Evolutionary conservation across 2,329 filamentous ascomycete genomes (phyloP).

Genomic region (Shiraia bambusicola): DNA sequence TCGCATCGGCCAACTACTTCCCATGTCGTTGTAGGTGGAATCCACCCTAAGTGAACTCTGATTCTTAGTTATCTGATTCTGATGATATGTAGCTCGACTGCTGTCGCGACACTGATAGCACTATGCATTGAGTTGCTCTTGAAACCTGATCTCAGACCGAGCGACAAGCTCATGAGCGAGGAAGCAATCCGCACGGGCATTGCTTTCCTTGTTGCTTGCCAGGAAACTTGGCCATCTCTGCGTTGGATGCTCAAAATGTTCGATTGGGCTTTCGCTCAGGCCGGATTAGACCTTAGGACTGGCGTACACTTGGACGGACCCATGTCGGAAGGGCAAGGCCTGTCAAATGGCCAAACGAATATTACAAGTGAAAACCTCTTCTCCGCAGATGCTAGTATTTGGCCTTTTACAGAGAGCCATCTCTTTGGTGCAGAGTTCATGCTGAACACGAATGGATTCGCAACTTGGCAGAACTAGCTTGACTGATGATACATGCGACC

Average conservation of each 20-base stretch:
- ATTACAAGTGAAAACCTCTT: too few relatives aligned
- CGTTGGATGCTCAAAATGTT: too few relatives aligned
- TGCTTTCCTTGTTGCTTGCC: neutral
- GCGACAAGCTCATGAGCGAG: conserved; percentile 1
- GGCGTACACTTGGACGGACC: too few relatives aligned
- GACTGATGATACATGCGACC: neutral
- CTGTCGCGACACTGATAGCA: too few relatives aligned
- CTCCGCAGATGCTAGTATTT: too few relatives aligned
- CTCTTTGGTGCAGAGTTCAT: neutral
- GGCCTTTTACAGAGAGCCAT: neutral
- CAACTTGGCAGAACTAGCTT: neutral
- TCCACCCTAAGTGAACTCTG: neutral
- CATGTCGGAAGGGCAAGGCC: too few relatives aligned
- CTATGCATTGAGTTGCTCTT: neutral
- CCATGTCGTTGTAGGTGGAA: neutral
- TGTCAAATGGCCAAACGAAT: too few relatives aligned
- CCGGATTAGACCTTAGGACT: too few relatives aligned
- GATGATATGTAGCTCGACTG: too few relatives aligned
- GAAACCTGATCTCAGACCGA: neutral
- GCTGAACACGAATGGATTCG: neutral
- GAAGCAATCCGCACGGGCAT: neutral
- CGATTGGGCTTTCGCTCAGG: too few relatives aligned
- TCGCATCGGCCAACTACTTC: neutral
- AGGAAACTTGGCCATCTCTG: too few relatives aligned
- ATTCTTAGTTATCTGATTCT: too few relatives aligned